Evolutionary conservation across 805 yeast species (phyloP), one percentile per base, ranked within the genome.

Genomic region (Candida jianshihensis): DNA sequence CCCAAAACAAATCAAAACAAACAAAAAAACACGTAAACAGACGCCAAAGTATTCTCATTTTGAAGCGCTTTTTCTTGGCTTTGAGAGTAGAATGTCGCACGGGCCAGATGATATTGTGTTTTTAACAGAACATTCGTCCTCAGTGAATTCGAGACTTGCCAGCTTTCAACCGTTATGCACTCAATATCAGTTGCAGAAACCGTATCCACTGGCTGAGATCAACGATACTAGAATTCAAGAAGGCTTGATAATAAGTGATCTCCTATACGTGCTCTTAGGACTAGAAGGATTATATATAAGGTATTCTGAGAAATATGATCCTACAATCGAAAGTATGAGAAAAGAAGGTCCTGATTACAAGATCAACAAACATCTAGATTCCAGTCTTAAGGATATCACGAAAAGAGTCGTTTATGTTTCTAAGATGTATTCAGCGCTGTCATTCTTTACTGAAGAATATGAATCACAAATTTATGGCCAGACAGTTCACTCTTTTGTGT

Each of bases 241-340:
- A 53, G 79, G 84, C 0, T 66, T 79, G 19, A 69, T 92, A 1
- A 64, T 82, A 13, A 68, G 73, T 39, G 98, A 90, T 54, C 53
- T 88, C 9, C 49, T 87, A 16, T 71, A 70, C 47, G 80, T 84
- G 1, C 54, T 92, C 12, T 47, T 78, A 22, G 94, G 94, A 0
- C 58, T 70, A 19, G 95, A 88, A 55, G 97, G 97, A 1, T 66
- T 68, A 16, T 86, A 82, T 51, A 74, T 90, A 25, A 64, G 88
- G 30, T 86, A 71, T 52, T 70, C 79, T 22, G 81, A 75, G 30
- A 64, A 68, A 16, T 85, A 73, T 50, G 73, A 76, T 47, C 77
- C 78, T 0, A 31, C 36, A 14, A 26, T 44, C 10, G 60, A 56
- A 9, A 62, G 59, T 12, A 64, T 69, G 24, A 55, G 71, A 30